These are phyloP conservation scores for Sclerotinia trifoliorum DNA, from an alignment of 2,329 filamentous ascomycete genomes.

Conservation along the genomic window DNA sequence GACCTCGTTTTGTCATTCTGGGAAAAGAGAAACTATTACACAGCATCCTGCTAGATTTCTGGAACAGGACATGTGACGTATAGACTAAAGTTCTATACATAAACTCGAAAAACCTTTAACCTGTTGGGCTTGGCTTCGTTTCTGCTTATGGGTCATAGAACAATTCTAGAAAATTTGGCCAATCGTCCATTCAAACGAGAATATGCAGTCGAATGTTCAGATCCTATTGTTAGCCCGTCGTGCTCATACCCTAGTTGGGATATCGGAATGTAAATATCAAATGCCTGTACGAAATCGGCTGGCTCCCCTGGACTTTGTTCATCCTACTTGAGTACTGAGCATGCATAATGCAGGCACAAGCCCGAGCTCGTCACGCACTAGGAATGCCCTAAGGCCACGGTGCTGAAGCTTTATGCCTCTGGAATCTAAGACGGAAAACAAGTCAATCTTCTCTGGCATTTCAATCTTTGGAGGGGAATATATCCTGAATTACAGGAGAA, in stretches of 20 bases:
- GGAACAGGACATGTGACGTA: background rate
- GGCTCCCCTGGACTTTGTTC: background rate
- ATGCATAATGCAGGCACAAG: slow-evolving; percentile 2
- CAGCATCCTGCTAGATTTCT: background rate
- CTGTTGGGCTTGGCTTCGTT: background rate
- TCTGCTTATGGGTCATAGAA: background rate
- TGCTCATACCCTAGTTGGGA: background rate
- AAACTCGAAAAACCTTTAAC: background rate
- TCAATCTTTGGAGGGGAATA: background rate
- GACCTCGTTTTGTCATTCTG: slow-evolving; percentile 1
- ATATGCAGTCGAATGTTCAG: background rate
- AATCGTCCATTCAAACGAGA: background rate
- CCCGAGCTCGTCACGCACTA: slow-evolving; percentile 2
- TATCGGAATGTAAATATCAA: background rate
- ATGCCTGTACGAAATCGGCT: background rate
- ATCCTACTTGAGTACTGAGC: background rate
- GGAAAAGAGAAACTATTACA: background rate
- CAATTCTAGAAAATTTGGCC: background rate
- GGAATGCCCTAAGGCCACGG: background rate
- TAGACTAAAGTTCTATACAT: slow-evolving; percentile 1
- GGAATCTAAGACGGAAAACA: slow-evolving; percentile 1
- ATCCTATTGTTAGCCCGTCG: background rate
- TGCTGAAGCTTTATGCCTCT: background rate
- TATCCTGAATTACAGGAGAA: background rate
- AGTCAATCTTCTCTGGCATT: background rate